Evolutionary conservation across 2,329 filamentous ascomycete genomes (phyloP).

Genomic region (Trichoderma breve): DNA sequence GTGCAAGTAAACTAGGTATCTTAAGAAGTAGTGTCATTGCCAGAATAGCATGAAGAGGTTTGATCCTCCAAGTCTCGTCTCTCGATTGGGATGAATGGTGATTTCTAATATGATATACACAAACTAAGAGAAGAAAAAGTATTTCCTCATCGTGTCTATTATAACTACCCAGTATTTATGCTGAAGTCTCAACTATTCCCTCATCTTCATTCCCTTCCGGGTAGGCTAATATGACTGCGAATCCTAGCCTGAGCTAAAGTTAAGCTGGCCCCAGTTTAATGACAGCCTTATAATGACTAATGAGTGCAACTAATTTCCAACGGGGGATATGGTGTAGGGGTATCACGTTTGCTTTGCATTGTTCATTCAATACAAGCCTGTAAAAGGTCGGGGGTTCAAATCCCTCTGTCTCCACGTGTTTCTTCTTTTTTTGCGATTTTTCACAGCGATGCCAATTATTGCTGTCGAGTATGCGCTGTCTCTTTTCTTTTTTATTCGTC

Average conservation of each 20-base stretch:
- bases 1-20: no score
- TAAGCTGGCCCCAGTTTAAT: not conserved
- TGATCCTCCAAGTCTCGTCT: not conserved
- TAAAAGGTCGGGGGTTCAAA: slow-evolving; percentile 22
- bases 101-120: not conserved
- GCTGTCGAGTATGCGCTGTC: not conserved
- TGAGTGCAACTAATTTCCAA: not conserved
- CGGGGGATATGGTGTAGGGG: slow-evolving; percentile 21
- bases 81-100: not conserved
- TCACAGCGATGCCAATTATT: not conserved
- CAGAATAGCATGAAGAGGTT: not conserved
- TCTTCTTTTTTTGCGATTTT: slow-evolving; percentile 11
- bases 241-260: not conserved
- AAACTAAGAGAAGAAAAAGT: not conserved
- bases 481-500: not conserved
- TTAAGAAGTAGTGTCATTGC: not conserved
- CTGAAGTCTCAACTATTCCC: not conserved
- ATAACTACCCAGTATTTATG: not conserved
- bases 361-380: slow-evolving; percentile 18
- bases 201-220: not conserved
- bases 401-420: slow-evolving; percentile 20
- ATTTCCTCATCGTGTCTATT: not conserved
- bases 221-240: not conserved
- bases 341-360: slow-evolving; percentile 22
- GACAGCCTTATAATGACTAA: not conserved